Percentiles rank a stretch among this genome's conserved stretches.
These are phyloP conservation scores for Wickerhamiella azyma DNA, from an alignment of 805 yeast genomes.

Conservation along the genomic window DNA sequence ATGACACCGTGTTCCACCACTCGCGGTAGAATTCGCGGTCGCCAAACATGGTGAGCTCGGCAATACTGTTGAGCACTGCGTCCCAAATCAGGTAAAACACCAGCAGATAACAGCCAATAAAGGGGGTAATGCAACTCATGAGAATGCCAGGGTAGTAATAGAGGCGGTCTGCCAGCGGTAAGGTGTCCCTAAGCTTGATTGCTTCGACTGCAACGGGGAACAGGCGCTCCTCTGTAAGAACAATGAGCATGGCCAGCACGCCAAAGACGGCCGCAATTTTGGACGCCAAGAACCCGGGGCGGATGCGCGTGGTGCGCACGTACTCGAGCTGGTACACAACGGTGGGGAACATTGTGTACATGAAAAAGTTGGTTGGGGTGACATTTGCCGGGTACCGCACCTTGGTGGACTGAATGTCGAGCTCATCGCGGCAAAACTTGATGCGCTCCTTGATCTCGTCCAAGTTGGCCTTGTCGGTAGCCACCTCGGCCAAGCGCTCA, in stretches of 20 bases:
- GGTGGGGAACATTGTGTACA: constrained; percentile 80
- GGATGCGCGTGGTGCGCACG: constrained; percentile 58
- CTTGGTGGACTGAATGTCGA: constrained; percentile 40
- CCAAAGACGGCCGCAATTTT: constrained; percentile 79
- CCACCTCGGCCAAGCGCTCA: constrained; percentile 14
- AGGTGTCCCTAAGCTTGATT: constrained; percentile 32
- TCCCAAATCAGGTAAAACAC: constrained; percentile 92
- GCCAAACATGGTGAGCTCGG: constrained; percentile 74
- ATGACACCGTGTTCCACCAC: constrained; percentile 94
- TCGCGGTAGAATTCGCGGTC: constrained; percentile 89
- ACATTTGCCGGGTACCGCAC: constrained; percentile 61
- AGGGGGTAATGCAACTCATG: constrained; percentile 67
- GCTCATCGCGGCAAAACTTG: constrained; percentile 59
- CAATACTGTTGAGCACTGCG: constrained; percentile 75
- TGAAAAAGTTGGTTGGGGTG: constrained; percentile 49
- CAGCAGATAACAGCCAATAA: constrained; percentile 58
- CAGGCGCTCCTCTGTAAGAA: constrained; percentile 59
- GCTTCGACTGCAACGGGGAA: constrained; percentile 62
- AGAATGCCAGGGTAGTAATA: constrained; percentile 35
- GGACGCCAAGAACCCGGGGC: constrained; percentile 53
- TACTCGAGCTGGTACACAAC: constrained; percentile 55
- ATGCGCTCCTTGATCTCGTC: constrained; percentile 34
- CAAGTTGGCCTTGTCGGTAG: background rate
- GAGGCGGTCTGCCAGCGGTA: constrained; percentile 35
- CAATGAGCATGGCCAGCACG: constrained; percentile 66